phyloP scores from a whole-genome alignment of 768 basidiomycete genomes.

The Hortiboletus flavorubellus region DNA sequence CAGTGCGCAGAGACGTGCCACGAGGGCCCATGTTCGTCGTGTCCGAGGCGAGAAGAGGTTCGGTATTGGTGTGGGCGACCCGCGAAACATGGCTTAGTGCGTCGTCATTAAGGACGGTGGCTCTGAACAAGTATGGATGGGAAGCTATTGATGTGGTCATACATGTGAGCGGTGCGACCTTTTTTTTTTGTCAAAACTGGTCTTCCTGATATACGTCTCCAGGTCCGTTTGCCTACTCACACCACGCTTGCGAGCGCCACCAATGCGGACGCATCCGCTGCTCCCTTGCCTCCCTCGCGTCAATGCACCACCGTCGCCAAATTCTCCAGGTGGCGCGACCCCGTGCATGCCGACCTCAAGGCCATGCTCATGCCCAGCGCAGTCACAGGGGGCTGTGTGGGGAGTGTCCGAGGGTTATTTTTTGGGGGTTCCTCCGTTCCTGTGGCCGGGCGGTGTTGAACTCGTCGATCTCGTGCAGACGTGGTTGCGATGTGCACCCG shows the following conservation, averaged over 20 bases:
- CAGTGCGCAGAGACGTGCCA: conserved; percentile 70
- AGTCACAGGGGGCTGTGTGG: conserved; percentile 83
- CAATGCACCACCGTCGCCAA: conserved; percentile 56
- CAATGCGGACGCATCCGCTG: conserved; percentile 70
- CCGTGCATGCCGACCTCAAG: conserved; percentile 21
- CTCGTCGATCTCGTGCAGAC: conserved; percentile 88
- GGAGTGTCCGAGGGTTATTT: conserved; percentile 82
- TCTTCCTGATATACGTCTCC: neutral
- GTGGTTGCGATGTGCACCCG: conserved; percentile 72
- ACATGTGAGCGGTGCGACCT: conserved; percentile 53
- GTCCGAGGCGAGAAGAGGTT: conserved; percentile 49
- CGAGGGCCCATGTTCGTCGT: conserved; percentile 66
- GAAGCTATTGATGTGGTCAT: conserved; percentile 58
- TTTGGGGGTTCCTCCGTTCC: conserved; percentile 85
- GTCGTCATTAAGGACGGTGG: conserved; percentile 27
- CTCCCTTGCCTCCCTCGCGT: conserved; percentile 69
- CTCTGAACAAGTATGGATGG: conserved; percentile 57
- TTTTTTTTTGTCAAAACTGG: neutral
- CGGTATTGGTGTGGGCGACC: conserved; percentile 83
- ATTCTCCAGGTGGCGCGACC: conserved; percentile 38
- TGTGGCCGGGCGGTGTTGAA: conserved; percentile 87
- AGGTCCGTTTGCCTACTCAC: conserved; percentile 71
- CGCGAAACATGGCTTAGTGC: conserved; percentile 33
- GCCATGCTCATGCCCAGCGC: conserved; percentile 58
- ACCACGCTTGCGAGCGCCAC: conserved; percentile 72